A percentile compares a stretch with the other conserved stretches of the same genome.
Evolutionary conservation across 2,329 filamentous ascomycete genomes (phyloP).

Genomic region (Alternaria triticimaculans): DNA sequence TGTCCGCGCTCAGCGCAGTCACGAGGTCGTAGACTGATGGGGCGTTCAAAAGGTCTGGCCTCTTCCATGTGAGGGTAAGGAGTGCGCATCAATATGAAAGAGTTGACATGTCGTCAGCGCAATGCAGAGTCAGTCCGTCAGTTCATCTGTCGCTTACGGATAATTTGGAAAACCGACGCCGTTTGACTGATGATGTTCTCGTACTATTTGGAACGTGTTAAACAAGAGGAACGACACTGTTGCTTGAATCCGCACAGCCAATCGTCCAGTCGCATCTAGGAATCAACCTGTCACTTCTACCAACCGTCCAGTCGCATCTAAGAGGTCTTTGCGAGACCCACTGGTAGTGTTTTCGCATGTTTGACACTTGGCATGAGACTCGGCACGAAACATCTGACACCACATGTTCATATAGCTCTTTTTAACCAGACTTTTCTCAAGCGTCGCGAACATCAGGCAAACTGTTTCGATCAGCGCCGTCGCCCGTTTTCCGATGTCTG

Average conservation of each 20-base stretch:
- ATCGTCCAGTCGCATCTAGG: not conserved
- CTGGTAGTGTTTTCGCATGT: conserved; percentile 7
- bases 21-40: not conserved
- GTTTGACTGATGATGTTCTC: not conserved
- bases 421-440: not conserved
- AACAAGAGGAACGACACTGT: not conserved
- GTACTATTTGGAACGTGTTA: conserved; percentile 1
- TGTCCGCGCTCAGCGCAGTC: not conserved
- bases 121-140: not conserved
- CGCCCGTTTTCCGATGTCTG: not conserved
- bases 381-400: conserved; percentile 13
- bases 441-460: conserved; percentile 3
- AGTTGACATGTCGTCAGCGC: not conserved
- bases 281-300: not conserved
- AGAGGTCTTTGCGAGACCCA: not conserved
- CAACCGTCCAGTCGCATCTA: not conserved
- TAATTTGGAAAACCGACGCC: not conserved
- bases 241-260: not conserved
- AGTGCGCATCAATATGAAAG: not conserved
- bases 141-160: not conserved
- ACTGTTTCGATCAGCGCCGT: conserved; percentile 4
- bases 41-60: not conserved
- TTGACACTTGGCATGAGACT: conserved; percentile 21
- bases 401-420: not conserved
- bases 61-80: not conserved